Base-by-base conservation (phyloP, 2,329 filamentous ascomycete species). In the Didymellaceae sp. region DNA sequence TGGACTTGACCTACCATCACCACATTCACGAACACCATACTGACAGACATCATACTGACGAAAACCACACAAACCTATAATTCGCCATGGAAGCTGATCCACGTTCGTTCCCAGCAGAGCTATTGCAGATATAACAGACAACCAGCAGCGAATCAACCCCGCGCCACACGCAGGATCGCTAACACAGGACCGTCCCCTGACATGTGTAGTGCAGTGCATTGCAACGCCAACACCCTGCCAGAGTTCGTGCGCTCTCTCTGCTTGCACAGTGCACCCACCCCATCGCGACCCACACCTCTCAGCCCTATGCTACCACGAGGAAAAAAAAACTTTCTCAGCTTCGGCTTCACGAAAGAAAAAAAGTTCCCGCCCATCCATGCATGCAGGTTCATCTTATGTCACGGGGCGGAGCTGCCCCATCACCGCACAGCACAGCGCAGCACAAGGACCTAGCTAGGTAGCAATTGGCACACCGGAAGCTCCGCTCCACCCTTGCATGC, bases 111-210 rank as follows among this genome's bases (percentile, higher is more conserved):
- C 26, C 14, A 8, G 18, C 31, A 24, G 21, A 18, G 14, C 39
- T 28, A n/a, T n/a, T n/a, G n/a, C n/a, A n/a, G n/a, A n/a, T n/a
- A n/a, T n/a, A n/a, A n/a, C n/a, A n/a, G n/a, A n/a, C n/a, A 14
- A 13, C 18, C 22, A 41, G 44, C 31, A 54, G 37, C 54, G 52
- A 59, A 62, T 54, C 58, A 54, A 40, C 18, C 31, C 35, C 25
- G 45, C 50, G 55, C 59, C 50, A 55, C 58, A 42, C 11, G 30
- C 22, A 45, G 25, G 48, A 54, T 59, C 46, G 44, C 35, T 51
- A 41, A 47, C 37, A 31, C 45, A 46, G 32, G 21, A 33, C 46
- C 51, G 34, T 28, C 50, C 46, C 50, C 48, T 50, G 54, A 24
- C n/a, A n/a, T n/a, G n/a, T n/a, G 13, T 22, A 40, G 45, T 28